Evolutionary conservation across 345 rosid genomes (phyloP).

Genomic region (Cochlearia excelsa): DNA sequence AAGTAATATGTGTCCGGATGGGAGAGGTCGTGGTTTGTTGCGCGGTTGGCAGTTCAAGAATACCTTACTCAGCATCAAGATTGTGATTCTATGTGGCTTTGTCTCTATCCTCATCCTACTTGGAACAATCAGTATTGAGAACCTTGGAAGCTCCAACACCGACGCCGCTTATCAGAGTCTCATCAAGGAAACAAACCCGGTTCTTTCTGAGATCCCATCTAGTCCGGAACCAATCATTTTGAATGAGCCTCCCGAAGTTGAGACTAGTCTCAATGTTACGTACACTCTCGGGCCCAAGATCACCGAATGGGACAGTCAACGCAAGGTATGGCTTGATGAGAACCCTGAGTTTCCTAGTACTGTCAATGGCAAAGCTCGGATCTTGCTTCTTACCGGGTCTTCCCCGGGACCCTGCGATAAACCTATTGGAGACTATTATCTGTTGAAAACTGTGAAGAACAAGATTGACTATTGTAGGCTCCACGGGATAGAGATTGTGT

Average conservation of each 20-base stretch:
- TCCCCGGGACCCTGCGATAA: conserved; percentile 83
- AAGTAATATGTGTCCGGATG: conserved; percentile 26
- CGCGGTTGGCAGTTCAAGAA: conserved; percentile 81
- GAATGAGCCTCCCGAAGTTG: conserved; percentile 17
- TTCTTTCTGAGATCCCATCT: conserved; percentile 72
- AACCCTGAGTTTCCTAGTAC: conserved; percentile 77
- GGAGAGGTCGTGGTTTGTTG: conserved; percentile 20
- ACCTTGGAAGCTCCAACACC: conserved; percentile 62
- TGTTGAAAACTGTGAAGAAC: conserved; percentile 79
- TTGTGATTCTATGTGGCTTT: conserved; percentile 83
- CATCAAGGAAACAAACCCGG: conserved; percentile 62
- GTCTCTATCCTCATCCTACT: conserved; percentile 84
- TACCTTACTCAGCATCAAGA: conserved; percentile 83
- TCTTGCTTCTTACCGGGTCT: conserved; percentile 81
- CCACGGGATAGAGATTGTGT: conserved; percentile 92
- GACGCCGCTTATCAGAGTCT: conserved; percentile 67
- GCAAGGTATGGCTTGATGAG: conserved; percentile 66
- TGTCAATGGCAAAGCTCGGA: conserved; percentile 66
- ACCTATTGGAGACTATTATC: conserved; percentile 77
- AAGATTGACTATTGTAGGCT: conserved; percentile 96
- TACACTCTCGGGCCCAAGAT: conserved; percentile 76
- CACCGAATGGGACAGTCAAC: conserved; percentile 63
- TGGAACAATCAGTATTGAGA: conserved; percentile 72
- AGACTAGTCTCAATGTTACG: conserved; percentile 43
- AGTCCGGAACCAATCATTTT: conserved; percentile 48